A percentile compares a stretch with the other conserved stretches of the same genome.
Conservation (phyloP, 2,329 filamentous ascomycete species). For the Arthrobotrys musiformis region DNA sequence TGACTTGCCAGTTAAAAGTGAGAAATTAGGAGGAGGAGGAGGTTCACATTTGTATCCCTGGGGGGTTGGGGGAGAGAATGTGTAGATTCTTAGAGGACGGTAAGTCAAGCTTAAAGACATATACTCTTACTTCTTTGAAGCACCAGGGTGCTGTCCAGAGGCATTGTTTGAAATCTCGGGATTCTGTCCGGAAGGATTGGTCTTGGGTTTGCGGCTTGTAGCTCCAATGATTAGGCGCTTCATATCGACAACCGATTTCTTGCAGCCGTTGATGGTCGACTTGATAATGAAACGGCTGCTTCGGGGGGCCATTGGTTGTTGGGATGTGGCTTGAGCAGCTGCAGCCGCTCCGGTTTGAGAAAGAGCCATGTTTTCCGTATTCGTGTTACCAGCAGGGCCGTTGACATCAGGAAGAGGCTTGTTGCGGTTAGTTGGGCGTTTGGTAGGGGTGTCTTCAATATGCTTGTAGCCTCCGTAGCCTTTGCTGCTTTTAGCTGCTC, state of each 20-base stretch:
- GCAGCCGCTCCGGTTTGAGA: neutral
- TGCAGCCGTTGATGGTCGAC: neutral
- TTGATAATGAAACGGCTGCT: neutral
- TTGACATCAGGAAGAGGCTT: neutral
- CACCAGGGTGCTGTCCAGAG: neutral
- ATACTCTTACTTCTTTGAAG: neutral
- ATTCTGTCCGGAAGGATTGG: neutral
- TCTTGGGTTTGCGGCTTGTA: neutral
- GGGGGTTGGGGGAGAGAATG: too few species aligned
- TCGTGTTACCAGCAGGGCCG: neutral
- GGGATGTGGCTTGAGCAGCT: neutral
- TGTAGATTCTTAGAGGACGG: neutral
- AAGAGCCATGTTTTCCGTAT: neutral
- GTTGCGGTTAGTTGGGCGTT: neutral
- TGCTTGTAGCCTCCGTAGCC: neutral
- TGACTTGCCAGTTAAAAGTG: too few species aligned
- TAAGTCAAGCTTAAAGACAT: neutral
- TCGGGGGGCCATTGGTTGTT: too few species aligned
- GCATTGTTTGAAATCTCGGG: neutral
- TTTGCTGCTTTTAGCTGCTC: neutral
- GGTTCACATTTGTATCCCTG: too few species aligned
- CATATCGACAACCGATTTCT: neutral
- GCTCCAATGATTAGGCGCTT: neutral
- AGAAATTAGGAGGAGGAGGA: too few species aligned
- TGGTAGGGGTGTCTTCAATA: neutral